phyloP scores from a whole-genome alignment of 1,139 yeast genomes.

The Saccharomyces hybrid region DNA sequence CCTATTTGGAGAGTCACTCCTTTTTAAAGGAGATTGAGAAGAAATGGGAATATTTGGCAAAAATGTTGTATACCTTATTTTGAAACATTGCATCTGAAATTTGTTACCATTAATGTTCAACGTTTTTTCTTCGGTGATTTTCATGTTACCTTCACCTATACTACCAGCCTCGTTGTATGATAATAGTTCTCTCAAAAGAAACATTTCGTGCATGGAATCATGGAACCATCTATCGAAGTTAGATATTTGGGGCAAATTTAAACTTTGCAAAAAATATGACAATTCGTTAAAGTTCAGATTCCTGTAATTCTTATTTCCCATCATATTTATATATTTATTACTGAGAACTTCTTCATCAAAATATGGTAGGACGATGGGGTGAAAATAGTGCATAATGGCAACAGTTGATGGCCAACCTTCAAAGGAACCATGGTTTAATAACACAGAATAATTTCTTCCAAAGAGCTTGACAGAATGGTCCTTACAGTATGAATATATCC shows the following conservation, averaged over 20 bases:
- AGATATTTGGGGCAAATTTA: conserved; percentile 16
- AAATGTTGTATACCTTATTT: conserved; percentile 22
- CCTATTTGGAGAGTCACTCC: conserved; percentile 8
- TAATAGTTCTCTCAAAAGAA: conserved; percentile 15
- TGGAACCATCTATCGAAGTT: conserved; percentile 27
- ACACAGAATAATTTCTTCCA: conserved; percentile 30
- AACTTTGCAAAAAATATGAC: conserved; percentile 5
- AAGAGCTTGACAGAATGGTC: conserved; percentile 30
- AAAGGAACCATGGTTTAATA: conserved; percentile 15
- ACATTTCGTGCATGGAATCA: conserved; percentile 19
- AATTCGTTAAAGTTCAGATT: conserved; percentile 11
- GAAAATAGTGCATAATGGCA: conserved; percentile 33
- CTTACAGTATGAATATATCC: conserved; percentile 25
- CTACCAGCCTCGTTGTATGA: conserved; percentile 7
- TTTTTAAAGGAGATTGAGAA: neutral
- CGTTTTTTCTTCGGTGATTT: conserved; percentile 21
- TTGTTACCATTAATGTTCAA: conserved; percentile 10
- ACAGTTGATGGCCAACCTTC: conserved; percentile 35
- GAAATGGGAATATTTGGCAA: conserved; percentile 8
- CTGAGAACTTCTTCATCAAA: conserved; percentile 6
- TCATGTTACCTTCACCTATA: conserved; percentile 6
- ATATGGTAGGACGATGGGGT: conserved; percentile 28
- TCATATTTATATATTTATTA: conserved; percentile 11
- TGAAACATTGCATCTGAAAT: conserved; percentile 15
- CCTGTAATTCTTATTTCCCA: conserved; percentile 9